Base-by-base conservation (phyloP, 179 eudicot genomes). In the Camellia oleifera region DNA sequence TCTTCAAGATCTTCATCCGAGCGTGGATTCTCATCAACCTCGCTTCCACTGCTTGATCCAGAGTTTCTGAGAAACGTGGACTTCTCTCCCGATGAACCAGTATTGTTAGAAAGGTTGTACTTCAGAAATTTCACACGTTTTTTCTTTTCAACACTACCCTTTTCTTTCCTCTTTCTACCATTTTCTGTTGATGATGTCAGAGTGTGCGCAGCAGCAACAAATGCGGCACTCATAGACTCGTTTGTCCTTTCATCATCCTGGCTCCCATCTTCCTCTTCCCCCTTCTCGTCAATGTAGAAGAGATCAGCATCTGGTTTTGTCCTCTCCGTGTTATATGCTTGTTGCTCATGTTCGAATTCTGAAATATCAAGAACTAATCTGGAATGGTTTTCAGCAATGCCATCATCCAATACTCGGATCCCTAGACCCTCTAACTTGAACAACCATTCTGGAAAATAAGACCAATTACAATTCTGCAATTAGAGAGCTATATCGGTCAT, bases 141-240 rank as follows among this genome's bases (percentile, higher is more conserved):
- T 61, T 70, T 72, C 79, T 82, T 83, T 60, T 71, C 85, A 8
- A 6, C 46, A 54, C 57, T 73, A 42, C 61, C 75, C 63, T 70
- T 64, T 45, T 46, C 74, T 82, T 88, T 90, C 26, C 73, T 80
- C 11, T 69, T 79, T 17, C 75, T 82, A 66, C 58, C 57, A 18
- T 73, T 85, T 40, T 78, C 74, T 80, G 83, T 77, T 2, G 70
- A 77, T 3, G 81, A 75, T n/a, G 80, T 79, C 89, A 88, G 83
- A 13, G 87, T 44, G 8, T 84, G 87, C 65, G 93, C 91, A 87
- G 93, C 91, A 63, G 88, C 78, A 76, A 90, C 61, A 77, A 90
- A 90, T 5, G 83, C 88, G 46, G 77, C 89, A 76, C 61, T 87
- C 80, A 81, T 58, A n/a, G 80, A 68, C 42, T 80, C 82, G 23